Conservation (phyloP, 768 basidiomycete species). For the Russula emetica region DNA sequence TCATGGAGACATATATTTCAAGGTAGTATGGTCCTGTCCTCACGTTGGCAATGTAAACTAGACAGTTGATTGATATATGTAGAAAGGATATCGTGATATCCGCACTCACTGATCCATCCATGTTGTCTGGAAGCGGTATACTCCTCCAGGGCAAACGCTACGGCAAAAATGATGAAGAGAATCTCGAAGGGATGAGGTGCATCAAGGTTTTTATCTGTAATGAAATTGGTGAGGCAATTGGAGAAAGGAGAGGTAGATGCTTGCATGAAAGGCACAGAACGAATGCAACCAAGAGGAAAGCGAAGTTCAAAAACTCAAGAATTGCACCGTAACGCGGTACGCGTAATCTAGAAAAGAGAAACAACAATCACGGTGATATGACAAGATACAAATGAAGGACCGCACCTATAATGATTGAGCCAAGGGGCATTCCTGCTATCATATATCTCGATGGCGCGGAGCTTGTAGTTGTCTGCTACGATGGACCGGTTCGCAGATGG, state of each 20-base stretch:
- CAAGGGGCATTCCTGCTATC: constrained; percentile 62
- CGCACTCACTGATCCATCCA: constrained; percentile 74
- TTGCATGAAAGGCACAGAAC: constrained; percentile 70
- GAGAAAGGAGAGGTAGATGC: constrained; percentile 31
- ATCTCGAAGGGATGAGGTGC: constrained; percentile 58
- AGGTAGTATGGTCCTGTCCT: not conserved
- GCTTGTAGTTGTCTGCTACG: constrained; percentile 88
- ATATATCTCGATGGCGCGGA: constrained; percentile 67
- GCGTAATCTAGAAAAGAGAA: constrained; percentile 50
- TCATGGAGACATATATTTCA: not conserved
- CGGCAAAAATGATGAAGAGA: constrained; percentile 69
- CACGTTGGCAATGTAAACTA: constrained; percentile 84
- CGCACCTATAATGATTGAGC: constrained; percentile 79
- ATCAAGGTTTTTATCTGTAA: constrained; percentile 52
- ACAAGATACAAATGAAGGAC: not conserved
- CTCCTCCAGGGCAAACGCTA: constrained; percentile 79
- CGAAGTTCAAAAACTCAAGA: constrained; percentile 76
- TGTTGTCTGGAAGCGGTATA: constrained; percentile 85
- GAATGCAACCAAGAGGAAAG: constrained; percentile 61
- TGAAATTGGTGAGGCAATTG: not conserved
- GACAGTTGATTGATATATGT: constrained; percentile 11
- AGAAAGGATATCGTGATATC: constrained; percentile 2
- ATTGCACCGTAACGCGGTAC: constrained; percentile 78
- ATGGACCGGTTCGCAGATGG: constrained; percentile 61
- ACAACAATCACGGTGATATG: not conserved